Conservation (phyloP, 2,329 filamentous ascomycete species). For the Colletotrichum magnum region DNA sequence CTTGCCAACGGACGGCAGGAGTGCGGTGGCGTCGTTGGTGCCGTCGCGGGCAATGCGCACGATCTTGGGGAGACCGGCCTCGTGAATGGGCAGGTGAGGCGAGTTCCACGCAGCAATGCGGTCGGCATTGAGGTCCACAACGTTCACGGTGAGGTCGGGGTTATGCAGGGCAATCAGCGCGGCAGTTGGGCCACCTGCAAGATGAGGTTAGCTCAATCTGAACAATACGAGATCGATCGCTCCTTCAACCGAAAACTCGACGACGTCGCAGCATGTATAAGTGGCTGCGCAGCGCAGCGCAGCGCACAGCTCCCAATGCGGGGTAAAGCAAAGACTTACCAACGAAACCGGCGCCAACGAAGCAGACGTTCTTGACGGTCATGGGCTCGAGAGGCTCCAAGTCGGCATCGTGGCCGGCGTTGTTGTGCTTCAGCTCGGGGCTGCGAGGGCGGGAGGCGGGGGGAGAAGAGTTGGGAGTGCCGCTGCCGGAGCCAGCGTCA, state of each 20-base stretch:
- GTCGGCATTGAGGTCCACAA: constrained; percentile 77
- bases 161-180: constrained; percentile 82
- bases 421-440: constrained; percentile 33
- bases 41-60: constrained; percentile 76
- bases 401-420: constrained; percentile 12
- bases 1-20: constrained; percentile 54
- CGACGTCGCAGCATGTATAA: not conserved
- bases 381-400: constrained; percentile 37
- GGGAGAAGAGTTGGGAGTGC: constrained; percentile 41
- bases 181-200: constrained; percentile 78
- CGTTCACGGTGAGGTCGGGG: constrained; percentile 77
- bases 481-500: constrained; percentile 37
- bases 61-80: constrained; percentile 78
- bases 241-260: not conserved
- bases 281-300: not conserved
- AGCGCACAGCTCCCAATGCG: not conserved
- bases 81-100: constrained; percentile 80
- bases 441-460: constrained; percentile 40
- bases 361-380: constrained; percentile 71
- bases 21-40: constrained; percentile 57
- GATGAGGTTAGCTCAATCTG: constrained; percentile 20
- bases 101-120: constrained; percentile 83
- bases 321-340: constrained; percentile 63
- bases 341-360: constrained; percentile 82
- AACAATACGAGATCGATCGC: constrained; percentile 18